phyloP scores from a whole-genome alignment of 1,139 yeast genomes.

The Yamadazyma oceani region DNA sequence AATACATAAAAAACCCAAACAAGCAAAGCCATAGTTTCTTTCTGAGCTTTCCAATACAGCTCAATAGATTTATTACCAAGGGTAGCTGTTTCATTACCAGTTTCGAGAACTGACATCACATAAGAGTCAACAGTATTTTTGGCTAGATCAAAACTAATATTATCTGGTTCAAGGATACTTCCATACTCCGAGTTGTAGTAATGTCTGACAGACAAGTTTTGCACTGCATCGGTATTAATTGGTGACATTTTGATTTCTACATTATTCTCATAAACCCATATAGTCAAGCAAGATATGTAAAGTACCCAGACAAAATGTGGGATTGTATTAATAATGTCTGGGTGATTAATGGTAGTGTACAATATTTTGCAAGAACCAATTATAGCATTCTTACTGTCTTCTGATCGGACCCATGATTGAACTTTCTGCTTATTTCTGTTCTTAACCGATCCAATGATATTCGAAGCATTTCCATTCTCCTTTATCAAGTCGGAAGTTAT shows the following conservation, averaged over 20 bases:
- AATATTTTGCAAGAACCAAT: conserved; percentile 22
- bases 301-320: conserved; percentile 21
- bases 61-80: background rate
- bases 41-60: conserved; percentile 4
- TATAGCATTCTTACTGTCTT: conserved; percentile 19
- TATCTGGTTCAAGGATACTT: conserved; percentile 4
- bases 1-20: conserved; percentile 6
- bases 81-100: background rate
- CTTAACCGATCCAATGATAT: background rate
- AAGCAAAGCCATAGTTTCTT: conserved; percentile 4
- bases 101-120: conserved; percentile 1
- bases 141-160: conserved; percentile 4
- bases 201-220: background rate
- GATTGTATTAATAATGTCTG: conserved; percentile 17
- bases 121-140: conserved; percentile 4
- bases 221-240: background rate
- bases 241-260: conserved; percentile 3
- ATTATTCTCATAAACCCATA: conserved; percentile 19
- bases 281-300: conserved; percentile 18
- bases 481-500: conserved; percentile 2
- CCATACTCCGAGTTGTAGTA: background rate
- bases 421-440: conserved; percentile 8
- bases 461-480: conserved; percentile 8
- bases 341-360: conserved; percentile 15
- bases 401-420: conserved; percentile 21